Conservation (phyloP, 495 filamentous ascomycete species). For the Penicillium atrosanguineum region DNA sequence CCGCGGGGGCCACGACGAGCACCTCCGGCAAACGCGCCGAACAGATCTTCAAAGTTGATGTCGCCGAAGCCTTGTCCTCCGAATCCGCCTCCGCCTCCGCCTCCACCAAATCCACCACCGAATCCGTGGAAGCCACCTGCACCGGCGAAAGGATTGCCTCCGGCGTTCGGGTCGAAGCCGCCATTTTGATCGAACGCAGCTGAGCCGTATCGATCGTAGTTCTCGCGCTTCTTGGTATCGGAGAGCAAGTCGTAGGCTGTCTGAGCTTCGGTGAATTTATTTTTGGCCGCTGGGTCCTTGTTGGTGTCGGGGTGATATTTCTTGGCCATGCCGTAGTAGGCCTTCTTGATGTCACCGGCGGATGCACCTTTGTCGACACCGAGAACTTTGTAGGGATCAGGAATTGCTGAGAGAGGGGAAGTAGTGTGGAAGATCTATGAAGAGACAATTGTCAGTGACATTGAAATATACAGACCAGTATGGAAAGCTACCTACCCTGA, state of each 20-base stretch:
- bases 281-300: conserved; percentile 87
- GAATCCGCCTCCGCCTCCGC: conserved; percentile 8
- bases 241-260: conserved; percentile 88
- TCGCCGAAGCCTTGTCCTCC: conserved; percentile 26
- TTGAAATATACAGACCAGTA: background rate
- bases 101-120: conserved; percentile 55
- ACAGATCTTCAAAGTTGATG: conserved; percentile 94
- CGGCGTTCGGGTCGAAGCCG: conserved; percentile 68
- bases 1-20: conserved; percentile 56
- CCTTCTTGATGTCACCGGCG: conserved; percentile 92
- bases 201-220: conserved; percentile 86
- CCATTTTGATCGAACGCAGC: conserved; percentile 80
- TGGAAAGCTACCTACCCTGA: conserved; percentile 30
- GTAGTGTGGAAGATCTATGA: conserved; percentile 76
- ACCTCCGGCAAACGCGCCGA: conserved; percentile 77
- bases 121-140: conserved; percentile 52
- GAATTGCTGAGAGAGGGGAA: conserved; percentile 54
- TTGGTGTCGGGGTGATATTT: conserved; percentile 98
- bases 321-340: conserved; percentile 97
- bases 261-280: conserved; percentile 90
- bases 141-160: conserved; percentile 62
- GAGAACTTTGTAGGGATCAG: conserved; percentile 82
- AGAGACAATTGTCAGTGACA: conserved; percentile 1
- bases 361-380: conserved; percentile 80
- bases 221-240: conserved; percentile 85